Evolutionary conservation across 1,284 basidiomycete genomes (phyloP).

Genomic region (Papiliotrema terrestris): DNA sequence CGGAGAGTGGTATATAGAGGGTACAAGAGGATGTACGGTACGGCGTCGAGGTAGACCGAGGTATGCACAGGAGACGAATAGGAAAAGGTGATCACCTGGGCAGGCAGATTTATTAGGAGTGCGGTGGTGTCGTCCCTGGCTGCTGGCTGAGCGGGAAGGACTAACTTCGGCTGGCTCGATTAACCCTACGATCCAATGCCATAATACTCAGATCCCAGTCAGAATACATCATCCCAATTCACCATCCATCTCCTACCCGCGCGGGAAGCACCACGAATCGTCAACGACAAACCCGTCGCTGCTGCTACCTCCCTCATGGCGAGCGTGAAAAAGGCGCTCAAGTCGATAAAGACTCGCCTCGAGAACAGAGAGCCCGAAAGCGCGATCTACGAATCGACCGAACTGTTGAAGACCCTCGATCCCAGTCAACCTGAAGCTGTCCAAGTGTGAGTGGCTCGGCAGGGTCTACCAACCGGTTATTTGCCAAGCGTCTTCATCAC

Average conservation of each 20-base stretch:
- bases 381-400: slow-evolving; percentile 48
- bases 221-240: background rate
- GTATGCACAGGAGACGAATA: no score
- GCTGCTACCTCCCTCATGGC: background rate
- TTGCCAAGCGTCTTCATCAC: background rate
- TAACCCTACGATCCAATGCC: no score
- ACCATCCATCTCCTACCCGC: background rate
- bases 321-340: slow-evolving; percentile 54
- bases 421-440: slow-evolving; percentile 54
- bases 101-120: no score
- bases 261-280: background rate
- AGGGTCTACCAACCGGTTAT: no score
- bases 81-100: no score
- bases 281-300: background rate
- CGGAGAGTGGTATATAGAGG: no score
- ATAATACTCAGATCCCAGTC: background rate
- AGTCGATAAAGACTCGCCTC: slow-evolving; percentile 73
- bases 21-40: no score
- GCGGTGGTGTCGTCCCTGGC: no score
- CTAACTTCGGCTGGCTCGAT: no score
- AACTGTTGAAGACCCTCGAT: slow-evolving; percentile 59
- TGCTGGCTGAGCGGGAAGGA: no score
- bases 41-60: no score
- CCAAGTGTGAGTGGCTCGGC: slow-evolving; percentile 61
- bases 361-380: slow-evolving; percentile 66